Evolutionary conservation across 306 rosid species (phyloP).

Genomic region (Hylodesmum podocarpum): DNA sequence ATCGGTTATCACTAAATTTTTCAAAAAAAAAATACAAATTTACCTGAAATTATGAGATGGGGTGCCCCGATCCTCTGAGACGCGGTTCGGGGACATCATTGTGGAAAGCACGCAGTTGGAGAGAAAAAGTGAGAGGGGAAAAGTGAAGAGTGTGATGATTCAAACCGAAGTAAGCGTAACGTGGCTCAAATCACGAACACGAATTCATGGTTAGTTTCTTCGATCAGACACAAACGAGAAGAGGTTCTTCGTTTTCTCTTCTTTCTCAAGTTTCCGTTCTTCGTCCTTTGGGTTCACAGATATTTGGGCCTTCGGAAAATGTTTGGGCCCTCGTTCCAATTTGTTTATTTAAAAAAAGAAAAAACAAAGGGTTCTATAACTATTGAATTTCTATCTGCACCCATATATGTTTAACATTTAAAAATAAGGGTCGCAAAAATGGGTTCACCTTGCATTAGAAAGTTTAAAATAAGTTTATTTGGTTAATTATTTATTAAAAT

Average conservation of each 20-base stretch:
- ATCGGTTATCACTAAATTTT: background rate
- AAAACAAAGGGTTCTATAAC: too few species aligned
- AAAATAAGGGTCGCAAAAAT: too few species aligned
- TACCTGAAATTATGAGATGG: slow-evolving; percentile 71
- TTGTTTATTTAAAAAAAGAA: background rate
- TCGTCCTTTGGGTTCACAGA: background rate
- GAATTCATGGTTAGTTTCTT: slow-evolving; percentile 35
- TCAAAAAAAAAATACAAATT: background rate
- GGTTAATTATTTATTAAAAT: too few species aligned
- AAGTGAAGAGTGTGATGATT: slow-evolving; percentile 23
- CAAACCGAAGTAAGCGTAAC: slow-evolving; percentile 4
- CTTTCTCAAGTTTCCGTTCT: slow-evolving; percentile 4
- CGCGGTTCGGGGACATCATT: slow-evolving; percentile 82
- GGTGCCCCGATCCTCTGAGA: slow-evolving; percentile 76
- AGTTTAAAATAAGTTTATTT: too few species aligned
- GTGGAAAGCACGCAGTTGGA: slow-evolving; percentile 5
- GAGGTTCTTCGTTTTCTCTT: background rate
- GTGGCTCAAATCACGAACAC: slow-evolving; percentile 33
- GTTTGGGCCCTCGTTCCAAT: background rate
- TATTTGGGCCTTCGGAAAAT: background rate
- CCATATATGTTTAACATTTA: too few species aligned
- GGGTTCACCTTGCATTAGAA: too few species aligned
- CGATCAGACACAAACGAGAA: background rate
- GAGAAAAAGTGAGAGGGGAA: background rate
- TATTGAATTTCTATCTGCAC: too few species aligned